Percentiles rank a stretch among this genome's conserved stretches.
Conservation (phyloP, 2,329 filamentous ascomycete species). For the Diaporthe aspalathi region DNA sequence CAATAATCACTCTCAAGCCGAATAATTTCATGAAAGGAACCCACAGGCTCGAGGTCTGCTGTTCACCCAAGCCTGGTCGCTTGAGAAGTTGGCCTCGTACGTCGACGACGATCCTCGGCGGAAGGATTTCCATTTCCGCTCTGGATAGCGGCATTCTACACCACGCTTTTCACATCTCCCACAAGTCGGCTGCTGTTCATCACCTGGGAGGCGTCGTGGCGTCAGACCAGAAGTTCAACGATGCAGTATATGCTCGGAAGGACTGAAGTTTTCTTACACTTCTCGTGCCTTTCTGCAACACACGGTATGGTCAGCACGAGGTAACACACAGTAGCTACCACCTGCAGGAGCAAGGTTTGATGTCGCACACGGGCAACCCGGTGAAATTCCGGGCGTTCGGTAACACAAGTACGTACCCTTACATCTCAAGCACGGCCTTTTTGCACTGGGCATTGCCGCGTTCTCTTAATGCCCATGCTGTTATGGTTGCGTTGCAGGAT, state of each 20-base stretch:
- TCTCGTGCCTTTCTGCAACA: slow-evolving; percentile 15
- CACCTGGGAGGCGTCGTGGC: not conserved
- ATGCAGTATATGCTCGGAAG: not conserved
- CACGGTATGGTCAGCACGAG: not conserved
- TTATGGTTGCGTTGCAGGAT: not conserved
- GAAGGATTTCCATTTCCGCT: slow-evolving; percentile 7
- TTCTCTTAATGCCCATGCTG: slow-evolving; percentile 11
- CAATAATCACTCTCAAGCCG: not conserved
- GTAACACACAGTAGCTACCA: not conserved
- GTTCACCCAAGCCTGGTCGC: slow-evolving; percentile 9
- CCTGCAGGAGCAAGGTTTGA: not conserved
- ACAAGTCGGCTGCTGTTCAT: slow-evolving; percentile 1
- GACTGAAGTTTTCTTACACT: not conserved
- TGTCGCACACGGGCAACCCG: not conserved
- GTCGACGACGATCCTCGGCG: not conserved
- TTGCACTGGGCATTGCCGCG: slow-evolving; percentile 28
- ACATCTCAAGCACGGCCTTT: slow-evolving; percentile 20
- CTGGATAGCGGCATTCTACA: slow-evolving; percentile 5
- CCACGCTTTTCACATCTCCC: slow-evolving; percentile 19
- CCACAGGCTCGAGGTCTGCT: slow-evolving; percentile 3
- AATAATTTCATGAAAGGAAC: not conserved
- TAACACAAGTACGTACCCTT: slow-evolving; percentile 6
- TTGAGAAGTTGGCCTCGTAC: not conserved
- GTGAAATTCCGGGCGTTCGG: not conserved
- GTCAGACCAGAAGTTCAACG: not conserved